A percentile compares a stretch with the other conserved stretches of the same genome.
These are phyloP conservation scores for Discostella stelligeroides DNA, from an alignment of 108 stramenopile genomes.

Conservation along the genomic window DNA sequence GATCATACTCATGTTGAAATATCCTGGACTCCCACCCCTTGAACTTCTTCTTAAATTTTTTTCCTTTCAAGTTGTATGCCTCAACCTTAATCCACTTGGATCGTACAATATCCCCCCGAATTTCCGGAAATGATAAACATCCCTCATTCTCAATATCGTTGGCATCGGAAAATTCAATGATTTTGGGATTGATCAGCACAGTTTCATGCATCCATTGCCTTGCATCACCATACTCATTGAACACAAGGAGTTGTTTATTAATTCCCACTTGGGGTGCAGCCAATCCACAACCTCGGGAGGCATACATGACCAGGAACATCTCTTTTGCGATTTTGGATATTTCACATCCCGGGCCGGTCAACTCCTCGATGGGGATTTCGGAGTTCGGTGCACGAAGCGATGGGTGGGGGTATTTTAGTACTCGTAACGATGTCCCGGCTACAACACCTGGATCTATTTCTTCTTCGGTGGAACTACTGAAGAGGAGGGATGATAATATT, in stretches of 20 bases:
- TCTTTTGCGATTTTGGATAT: slow-evolving; percentile 82
- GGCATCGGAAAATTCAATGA: slow-evolving; percentile 71
- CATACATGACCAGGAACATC: slow-evolving; percentile 98
- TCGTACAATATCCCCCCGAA: slow-evolving; percentile 83
- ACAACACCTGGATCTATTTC: slow-evolving; percentile 86
- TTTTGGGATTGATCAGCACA: slow-evolving; percentile 86
- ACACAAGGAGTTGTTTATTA: slow-evolving; percentile 93
- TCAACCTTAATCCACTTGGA: slow-evolving; percentile 94
- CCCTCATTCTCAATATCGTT: slow-evolving; percentile 82
- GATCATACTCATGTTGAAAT: slow-evolving; percentile 98
- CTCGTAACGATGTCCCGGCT: slow-evolving; percentile 78
- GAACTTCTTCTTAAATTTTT: slow-evolving; percentile 88
- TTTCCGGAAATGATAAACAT: slow-evolving; percentile 92
- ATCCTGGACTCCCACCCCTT: slow-evolving; percentile 82
- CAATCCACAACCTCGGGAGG: slow-evolving; percentile 90
- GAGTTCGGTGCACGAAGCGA: slow-evolving; percentile 77
- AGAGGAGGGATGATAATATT: neutral
- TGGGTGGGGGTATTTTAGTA: slow-evolving; percentile 96
- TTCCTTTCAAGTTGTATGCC: slow-evolving; percentile 79
- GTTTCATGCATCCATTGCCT: slow-evolving; percentile 81
- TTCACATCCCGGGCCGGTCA: slow-evolving; percentile 53
- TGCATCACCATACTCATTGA: slow-evolving; percentile 87
- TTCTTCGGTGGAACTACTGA: slow-evolving; percentile 52
- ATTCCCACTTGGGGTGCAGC: slow-evolving; percentile 92
- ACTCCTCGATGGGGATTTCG: slow-evolving; percentile 70